Percentiles rank a stretch among this genome's conserved stretches.
Conservation (phyloP, 345 rosid genomes). For the Camelina sativa region DNA sequence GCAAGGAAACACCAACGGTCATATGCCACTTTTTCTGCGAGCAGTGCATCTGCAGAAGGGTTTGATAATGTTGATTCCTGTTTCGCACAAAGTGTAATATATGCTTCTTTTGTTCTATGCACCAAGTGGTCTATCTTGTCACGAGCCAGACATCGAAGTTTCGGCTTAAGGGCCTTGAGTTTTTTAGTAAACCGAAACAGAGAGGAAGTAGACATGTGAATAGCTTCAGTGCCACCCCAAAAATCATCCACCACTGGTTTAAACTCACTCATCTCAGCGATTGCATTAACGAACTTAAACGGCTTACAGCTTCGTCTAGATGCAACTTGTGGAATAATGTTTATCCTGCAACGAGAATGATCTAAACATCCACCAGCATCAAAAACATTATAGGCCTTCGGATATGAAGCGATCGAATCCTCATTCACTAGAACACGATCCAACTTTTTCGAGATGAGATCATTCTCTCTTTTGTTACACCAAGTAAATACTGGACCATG, state of each 20-base stretch:
- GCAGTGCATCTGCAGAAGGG: not conserved
- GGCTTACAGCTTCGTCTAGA: not conserved
- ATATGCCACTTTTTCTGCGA: not conserved
- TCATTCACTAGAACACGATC: not conserved
- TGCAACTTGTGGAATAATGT: too few species aligned
- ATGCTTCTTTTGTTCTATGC: not conserved
- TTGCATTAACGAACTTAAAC: not conserved
- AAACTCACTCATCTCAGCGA: not conserved
- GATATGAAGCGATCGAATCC: too few species aligned
- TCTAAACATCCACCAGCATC: not conserved
- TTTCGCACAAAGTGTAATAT: not conserved
- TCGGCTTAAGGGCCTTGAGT: not conserved
- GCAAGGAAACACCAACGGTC: not conserved
- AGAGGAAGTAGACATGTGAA: not conserved
- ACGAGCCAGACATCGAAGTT: too few species aligned
- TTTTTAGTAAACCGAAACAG: not conserved
- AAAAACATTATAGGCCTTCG: not conserved
- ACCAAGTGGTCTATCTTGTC: too few species aligned
- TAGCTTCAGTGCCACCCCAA: not conserved
- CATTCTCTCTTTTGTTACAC: not conserved
- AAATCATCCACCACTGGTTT: not conserved
- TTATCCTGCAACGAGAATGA: not conserved
- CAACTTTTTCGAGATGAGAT: too few species aligned
- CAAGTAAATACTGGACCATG: not conserved
- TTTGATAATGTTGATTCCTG: not conserved